Percentiles rank a stretch among this genome's conserved stretches.
Conservation (phyloP, 176 grass and related monocot species). For the Musa troglodytarum region DNA sequence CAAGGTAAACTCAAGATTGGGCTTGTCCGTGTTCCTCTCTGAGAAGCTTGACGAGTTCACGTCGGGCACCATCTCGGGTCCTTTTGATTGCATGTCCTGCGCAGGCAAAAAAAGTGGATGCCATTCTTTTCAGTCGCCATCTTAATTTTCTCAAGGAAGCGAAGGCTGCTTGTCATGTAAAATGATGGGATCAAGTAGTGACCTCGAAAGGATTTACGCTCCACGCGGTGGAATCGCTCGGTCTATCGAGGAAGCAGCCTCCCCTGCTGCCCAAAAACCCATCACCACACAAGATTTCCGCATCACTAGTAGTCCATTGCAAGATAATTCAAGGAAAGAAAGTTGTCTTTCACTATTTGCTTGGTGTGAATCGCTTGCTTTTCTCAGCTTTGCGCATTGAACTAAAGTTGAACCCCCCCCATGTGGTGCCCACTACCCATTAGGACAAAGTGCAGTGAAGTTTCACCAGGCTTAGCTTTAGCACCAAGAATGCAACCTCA, state of each 20-base stretch:
- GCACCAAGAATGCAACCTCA: not conserved
- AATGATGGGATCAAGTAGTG: too few relatives aligned
- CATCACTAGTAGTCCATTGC: too few relatives aligned
- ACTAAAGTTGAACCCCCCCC: not conserved
- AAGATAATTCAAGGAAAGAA: not conserved
- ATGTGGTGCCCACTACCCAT: not conserved
- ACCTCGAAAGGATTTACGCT: too few relatives aligned
- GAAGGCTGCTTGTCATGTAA: too few relatives aligned
- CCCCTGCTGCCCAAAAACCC: too few relatives aligned
- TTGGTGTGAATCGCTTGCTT: not conserved
- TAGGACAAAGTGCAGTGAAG: not conserved
- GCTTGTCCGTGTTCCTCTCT: constrained; percentile 30
- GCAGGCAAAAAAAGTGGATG: not conserved
- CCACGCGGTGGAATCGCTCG: too few relatives aligned
- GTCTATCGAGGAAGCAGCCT: too few relatives aligned
- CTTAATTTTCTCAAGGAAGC: too few relatives aligned
- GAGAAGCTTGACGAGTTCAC: too few relatives aligned
- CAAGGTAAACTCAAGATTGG: constrained; percentile 81
- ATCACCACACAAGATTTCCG: too few relatives aligned
- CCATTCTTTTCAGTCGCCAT: too few relatives aligned
- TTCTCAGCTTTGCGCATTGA: not conserved
- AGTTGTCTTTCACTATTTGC: not conserved
- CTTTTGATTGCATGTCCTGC: constrained; percentile 55
- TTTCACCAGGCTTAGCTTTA: not conserved
- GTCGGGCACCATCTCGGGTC: constrained; percentile 22